Base-by-base conservation (phyloP, 768 basidiomycete species). In the Boletus reticulatus region DNA sequence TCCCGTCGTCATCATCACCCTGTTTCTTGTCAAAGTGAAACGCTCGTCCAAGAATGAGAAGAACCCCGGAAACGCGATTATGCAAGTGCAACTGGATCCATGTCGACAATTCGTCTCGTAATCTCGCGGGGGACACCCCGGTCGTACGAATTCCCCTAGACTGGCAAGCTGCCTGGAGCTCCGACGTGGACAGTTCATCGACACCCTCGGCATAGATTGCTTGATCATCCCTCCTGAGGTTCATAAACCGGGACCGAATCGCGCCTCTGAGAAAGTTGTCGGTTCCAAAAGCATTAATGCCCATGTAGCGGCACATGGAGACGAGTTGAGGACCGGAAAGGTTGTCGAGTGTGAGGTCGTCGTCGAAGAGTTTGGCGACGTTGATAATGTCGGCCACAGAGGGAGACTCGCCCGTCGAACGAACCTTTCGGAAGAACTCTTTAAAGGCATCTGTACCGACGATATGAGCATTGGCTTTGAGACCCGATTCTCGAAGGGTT, bases 391-490 rank as follows among this genome's bases (percentile, higher is more conserved):
- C 96, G 60, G 83, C 73, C 2, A 87, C 80, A 1, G 94, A 94
- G 14, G 97, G 96, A 1, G 85, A 82, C 78, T 98, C 97, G 46
- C 97, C 97, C 0, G 96, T 98, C 5, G 92, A 91, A 49, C 97
- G 90, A 50, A 92, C 94, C 77, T 98, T 98, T 68, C 93, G 85
- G 87, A 99, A 99, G 77, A 99, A 99, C 72, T 96, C 94, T 70
- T 98, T 98, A 83, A 99, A 99, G 39, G 94, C 92, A 52, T 97
- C 95, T 41, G 84, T 89, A 59, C 93, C 90, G 55, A 98, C 85
- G 55, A 99, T 97, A 68, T 96, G 94, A 19, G 88, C 85, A 57
- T 92, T 92, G 10, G 92, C 92, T 71, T 92, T 94, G 56, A 98
- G 78, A 38, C 93, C 94, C 2, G 90, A 93, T 75, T 98, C 97